Conservation (phyloP, 2,329 filamentous ascomycete genomes). For the Sporothrix protearum region DNA sequence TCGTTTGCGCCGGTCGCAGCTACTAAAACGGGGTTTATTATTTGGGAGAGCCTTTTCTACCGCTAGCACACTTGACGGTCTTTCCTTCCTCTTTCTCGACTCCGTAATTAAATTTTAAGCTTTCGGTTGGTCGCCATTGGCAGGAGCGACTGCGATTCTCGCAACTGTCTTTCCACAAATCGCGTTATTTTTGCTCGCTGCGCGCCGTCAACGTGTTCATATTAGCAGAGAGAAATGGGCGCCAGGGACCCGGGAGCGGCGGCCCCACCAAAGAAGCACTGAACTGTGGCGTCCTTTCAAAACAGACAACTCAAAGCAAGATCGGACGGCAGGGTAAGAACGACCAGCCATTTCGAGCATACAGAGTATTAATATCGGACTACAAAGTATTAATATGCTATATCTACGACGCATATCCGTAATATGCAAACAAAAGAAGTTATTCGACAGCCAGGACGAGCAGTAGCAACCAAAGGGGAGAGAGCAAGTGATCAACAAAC, state of each 20-base stretch:
- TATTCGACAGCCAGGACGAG: background rate
- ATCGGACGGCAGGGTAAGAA: background rate
- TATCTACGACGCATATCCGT: background rate
- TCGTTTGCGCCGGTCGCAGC: slow-evolving; percentile 3
- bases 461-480: background rate
- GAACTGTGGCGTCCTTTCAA: background rate
- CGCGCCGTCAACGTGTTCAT: slow-evolving; percentile 1
- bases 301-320: background rate
- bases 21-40: background rate
- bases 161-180: background rate
- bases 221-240: background rate
- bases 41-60: background rate
- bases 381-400: too few relatives aligned
- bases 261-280: slow-evolving; percentile 15
- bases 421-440: background rate
- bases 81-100: background rate
- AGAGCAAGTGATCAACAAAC: background rate
- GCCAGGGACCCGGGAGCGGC: slow-evolving; percentile 4
- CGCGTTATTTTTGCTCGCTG: background rate
- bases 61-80: background rate
- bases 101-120: slow-evolving; percentile 3
- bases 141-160: background rate
- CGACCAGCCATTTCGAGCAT: background rate
- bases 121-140: background rate
- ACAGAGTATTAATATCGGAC: background rate